Evolutionary conservation across 805 yeast genomes (phyloP).

Genomic region (Candida stauntonica): DNA sequence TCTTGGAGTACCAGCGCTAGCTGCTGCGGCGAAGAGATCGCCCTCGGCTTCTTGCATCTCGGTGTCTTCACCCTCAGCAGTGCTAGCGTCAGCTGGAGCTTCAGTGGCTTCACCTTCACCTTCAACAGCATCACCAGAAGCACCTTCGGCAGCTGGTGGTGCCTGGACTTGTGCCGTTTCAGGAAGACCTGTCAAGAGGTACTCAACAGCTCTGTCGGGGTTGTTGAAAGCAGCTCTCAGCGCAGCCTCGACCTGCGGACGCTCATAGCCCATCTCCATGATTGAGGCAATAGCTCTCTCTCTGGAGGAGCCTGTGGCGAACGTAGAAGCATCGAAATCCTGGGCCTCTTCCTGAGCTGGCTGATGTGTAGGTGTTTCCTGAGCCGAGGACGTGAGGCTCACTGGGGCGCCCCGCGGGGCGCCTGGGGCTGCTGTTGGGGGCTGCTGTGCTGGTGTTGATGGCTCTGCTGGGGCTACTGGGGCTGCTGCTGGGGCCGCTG

Average conservation of each 20-base stretch:
- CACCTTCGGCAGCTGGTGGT: conserved; percentile 22
- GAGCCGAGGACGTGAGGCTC: conserved; percentile 14
- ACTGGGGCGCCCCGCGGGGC: conserved; percentile 26
- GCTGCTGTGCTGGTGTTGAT: conserved; percentile 16
- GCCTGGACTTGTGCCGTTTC: conserved; percentile 40
- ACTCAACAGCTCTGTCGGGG: conserved; percentile 98
- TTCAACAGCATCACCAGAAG: conserved; percentile 23
- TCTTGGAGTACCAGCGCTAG: conserved; percentile 29
- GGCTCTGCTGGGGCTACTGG: conserved; percentile 21
- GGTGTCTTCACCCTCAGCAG: conserved; percentile 22
- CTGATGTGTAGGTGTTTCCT: conserved; percentile 23
- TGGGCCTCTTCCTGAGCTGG: conserved; percentile 19
- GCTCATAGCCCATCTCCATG: conserved; percentile 94
- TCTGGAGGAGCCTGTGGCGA: conserved; percentile 74
- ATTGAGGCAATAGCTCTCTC: conserved; percentile 76
- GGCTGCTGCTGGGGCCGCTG: conserved; percentile 21
- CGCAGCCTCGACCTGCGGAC: conserved; percentile 84
- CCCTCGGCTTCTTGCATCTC: conserved; percentile 34
- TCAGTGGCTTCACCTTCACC: conserved; percentile 26
- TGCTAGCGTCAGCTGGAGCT: background rate
- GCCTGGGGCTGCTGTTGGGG: conserved; percentile 19
- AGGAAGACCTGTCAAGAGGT: conserved; percentile 85
- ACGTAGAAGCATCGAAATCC: conserved; percentile 42
- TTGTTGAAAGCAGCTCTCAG: conserved; percentile 93
- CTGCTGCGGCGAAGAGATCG: conserved; percentile 29